Conservation (phyloP, 192 early-diverging fungal species). For the Linnemannia elongata region DNA sequence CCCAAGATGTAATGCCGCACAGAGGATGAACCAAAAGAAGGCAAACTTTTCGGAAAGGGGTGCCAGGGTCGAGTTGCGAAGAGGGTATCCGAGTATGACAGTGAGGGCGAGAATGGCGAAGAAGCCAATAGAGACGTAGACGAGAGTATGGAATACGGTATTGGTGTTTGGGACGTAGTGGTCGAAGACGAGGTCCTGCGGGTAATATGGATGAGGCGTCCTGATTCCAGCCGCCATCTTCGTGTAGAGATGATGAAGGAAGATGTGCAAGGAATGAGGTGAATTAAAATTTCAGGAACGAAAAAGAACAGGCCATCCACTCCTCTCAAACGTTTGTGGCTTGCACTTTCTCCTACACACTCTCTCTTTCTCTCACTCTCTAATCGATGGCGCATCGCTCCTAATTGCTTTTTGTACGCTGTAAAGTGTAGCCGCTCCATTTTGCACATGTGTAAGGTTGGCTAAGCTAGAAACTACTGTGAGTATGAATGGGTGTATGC, state of each 20-base stretch:
- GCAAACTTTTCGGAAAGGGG: slow-evolving; percentile 41
- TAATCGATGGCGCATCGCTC: neutral
- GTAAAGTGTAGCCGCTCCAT: neutral
- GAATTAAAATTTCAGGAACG: neutral
- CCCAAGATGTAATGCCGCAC: slow-evolving; percentile 80
- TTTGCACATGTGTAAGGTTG: neutral
- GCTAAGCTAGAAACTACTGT: neutral
- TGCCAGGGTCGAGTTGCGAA: slow-evolving; percentile 15
- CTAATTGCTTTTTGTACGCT: neutral
- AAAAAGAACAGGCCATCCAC: no score
- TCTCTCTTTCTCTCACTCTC: no score
- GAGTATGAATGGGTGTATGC: neutral
- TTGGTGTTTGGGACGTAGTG: slow-evolving; percentile 40
- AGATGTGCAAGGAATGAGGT: neutral
- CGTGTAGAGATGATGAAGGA: neutral
- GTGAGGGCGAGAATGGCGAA: neutral
- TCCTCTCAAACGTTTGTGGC: neutral
- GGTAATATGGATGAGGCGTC: slow-evolving; percentile 38
- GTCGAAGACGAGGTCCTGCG: slow-evolving; percentile 23
- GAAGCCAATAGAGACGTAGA: slow-evolving; percentile 7
- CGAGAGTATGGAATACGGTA: slow-evolving; percentile 10
- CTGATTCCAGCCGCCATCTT: neutral
- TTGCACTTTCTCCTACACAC: no score
- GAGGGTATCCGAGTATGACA: neutral
- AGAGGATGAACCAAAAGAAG: slow-evolving; percentile 87